Conservation (phyloP, 768 basidiomycete species). For the Pulveroboletus sp. region DNA sequence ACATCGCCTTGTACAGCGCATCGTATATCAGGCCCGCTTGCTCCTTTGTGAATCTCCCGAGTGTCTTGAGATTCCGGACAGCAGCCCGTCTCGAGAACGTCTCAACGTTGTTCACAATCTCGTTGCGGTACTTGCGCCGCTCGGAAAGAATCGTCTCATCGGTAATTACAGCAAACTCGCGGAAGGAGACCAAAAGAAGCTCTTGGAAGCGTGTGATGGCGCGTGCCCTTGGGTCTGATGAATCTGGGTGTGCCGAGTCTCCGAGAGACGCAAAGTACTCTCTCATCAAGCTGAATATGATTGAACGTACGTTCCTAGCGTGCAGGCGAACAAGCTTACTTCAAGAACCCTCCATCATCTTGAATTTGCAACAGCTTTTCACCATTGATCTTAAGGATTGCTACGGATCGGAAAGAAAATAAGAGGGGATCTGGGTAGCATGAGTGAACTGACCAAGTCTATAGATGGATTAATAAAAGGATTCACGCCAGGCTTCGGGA, state of each 20-base stretch:
- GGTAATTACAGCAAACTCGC: conserved; percentile 94
- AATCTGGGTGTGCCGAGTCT: conserved; percentile 89
- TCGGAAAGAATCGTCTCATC: conserved; percentile 91
- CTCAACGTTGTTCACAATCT: conserved; percentile 91
- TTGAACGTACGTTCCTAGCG: background rate
- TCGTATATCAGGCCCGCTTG: conserved; percentile 90
- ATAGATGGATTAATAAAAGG: conserved; percentile 14
- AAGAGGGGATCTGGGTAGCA: background rate
- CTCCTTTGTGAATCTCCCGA: conserved; percentile 82
- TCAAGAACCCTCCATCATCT: conserved; percentile 95
- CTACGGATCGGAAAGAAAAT: conserved; percentile 38
- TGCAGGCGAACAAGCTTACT: conserved; percentile 44
- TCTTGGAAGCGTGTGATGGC: conserved; percentile 98
- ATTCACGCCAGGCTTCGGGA: background rate
- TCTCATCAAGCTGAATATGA: conserved; percentile 71
- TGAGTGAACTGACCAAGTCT: conserved; percentile 50
- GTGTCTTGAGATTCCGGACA: conserved; percentile 75
- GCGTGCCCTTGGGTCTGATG: conserved; percentile 81
- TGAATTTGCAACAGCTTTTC: conserved; percentile 88
- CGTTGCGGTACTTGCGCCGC: conserved; percentile 78
- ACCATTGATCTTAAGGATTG: conserved; percentile 97
- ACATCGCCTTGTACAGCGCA: conserved; percentile 82
- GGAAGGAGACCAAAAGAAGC: conserved; percentile 91
- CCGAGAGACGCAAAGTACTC: conserved; percentile 92
- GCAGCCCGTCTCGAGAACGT: conserved; percentile 90